Percentiles rank a stretch among this genome's conserved stretches.
Conservation (phyloP, 2,329 filamentous ascomycete species). For the Madurella fahalii region DNA sequence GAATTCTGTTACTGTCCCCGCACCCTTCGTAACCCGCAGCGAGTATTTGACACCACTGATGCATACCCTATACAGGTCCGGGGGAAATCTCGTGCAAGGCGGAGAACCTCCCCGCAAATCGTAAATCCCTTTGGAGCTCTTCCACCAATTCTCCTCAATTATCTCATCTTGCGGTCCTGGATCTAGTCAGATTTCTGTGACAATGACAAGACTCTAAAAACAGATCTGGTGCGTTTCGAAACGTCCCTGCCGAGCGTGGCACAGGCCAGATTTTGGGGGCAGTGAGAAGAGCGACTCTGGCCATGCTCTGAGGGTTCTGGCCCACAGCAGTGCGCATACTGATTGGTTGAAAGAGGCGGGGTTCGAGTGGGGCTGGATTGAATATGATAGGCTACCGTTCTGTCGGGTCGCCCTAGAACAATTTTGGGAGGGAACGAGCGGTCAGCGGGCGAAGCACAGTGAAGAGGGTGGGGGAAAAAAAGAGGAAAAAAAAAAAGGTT, state of each 20-base stretch:
- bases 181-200: not conserved
- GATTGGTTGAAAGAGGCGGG: constrained; percentile 3
- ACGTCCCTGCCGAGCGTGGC: constrained; percentile 12
- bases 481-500: not conserved
- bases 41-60: not conserved
- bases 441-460: not conserved
- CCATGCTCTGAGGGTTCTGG: not conserved
- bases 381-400: not conserved
- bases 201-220: constrained; percentile 7
- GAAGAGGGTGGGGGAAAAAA: not conserved
- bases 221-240: constrained; percentile 15
- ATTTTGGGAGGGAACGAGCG: not conserved
- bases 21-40: constrained; percentile 7
- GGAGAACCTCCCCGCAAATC: not conserved
- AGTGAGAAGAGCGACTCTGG: not conserved
- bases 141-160: not conserved
- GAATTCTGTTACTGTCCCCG: not conserved
- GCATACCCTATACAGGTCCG: too few relatives aligned
- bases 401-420: not conserved
- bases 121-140: not conserved
- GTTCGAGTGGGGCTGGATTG: not conserved
- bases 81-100: constrained; percentile 4
- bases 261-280: constrained; percentile 8
- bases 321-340: not conserved
- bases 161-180: not conserved